Conservation (phyloP, 495 filamentous ascomycete genomes). For the Penicillium odoratum region DNA sequence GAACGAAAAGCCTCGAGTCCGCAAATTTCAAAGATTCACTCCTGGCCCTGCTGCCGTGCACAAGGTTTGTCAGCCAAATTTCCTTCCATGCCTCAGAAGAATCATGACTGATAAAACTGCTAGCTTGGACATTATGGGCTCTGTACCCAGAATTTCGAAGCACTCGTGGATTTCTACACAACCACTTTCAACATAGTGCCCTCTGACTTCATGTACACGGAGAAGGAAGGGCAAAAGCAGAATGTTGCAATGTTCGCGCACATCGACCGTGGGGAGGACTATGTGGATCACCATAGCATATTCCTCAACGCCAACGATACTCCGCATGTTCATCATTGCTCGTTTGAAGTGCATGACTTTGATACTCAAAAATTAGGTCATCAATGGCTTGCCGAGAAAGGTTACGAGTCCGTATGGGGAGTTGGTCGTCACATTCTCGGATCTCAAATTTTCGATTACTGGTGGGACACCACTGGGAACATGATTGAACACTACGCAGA, state of each 20-base stretch:
- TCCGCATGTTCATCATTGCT: constrained; percentile 67
- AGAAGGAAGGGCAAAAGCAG: constrained; percentile 26
- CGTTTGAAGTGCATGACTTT: constrained; percentile 75
- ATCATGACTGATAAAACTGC: no score
- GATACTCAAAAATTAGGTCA: constrained; percentile 74
- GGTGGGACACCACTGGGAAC: constrained; percentile 60
- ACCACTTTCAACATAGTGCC: constrained; percentile 67
- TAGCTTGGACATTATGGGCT: constrained; percentile 70
- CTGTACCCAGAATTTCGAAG: constrained; percentile 59
- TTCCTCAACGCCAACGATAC: constrained; percentile 59
- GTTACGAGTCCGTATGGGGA: constrained; percentile 70
- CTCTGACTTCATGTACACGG: constrained; percentile 33
- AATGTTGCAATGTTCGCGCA: no score
- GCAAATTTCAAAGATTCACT: no score
- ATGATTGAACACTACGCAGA: constrained; percentile 73
- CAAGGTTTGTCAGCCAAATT: no score
- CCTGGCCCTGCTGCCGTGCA: no score
- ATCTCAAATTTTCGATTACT: constrained; percentile 77
- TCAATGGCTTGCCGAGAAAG: constrained; percentile 63
- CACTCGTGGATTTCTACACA: constrained; percentile 61
- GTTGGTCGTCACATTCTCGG: constrained; percentile 74
- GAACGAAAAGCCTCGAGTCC: no score
- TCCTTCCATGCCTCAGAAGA: no score
- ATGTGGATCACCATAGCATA: constrained; percentile 72
- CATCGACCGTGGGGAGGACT: constrained; percentile 58